phyloP scores from a whole-genome alignment of 371 early-diverging fungal genomes.

The Lichtheimia corymbifera region DNA sequence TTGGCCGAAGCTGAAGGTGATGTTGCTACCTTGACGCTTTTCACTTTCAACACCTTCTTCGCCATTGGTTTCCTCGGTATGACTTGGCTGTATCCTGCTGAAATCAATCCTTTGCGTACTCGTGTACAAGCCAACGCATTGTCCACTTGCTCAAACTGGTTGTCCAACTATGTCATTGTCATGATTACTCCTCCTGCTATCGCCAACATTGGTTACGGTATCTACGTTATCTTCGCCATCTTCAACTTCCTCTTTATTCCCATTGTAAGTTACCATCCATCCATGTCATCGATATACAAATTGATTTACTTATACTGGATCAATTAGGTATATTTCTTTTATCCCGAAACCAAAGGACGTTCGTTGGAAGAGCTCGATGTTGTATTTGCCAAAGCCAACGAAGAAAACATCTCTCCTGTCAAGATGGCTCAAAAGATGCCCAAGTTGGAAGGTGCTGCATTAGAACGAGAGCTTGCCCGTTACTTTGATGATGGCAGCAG shows the following conservation, averaged over 20 bases:
- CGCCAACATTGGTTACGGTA: conserved; percentile 33
- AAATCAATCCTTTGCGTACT: conserved; percentile 45
- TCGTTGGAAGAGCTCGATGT: conserved; percentile 61
- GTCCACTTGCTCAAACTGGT: conserved; percentile 65
- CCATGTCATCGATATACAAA: too few species aligned
- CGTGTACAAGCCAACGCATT: conserved; percentile 33
- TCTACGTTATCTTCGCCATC: conserved; percentile 46
- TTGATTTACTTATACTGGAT: not conserved
- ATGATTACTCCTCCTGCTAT: conserved; percentile 29
- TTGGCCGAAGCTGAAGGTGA: conserved; percentile 17
- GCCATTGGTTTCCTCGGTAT: conserved; percentile 65
- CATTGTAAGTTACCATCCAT: conserved; percentile 11
- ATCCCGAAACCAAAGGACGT: conserved; percentile 78
- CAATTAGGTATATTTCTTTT: conserved; percentile 44
- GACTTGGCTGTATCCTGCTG: conserved; percentile 51
- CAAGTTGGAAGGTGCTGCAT: conserved; percentile 13
- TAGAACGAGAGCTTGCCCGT: conserved; percentile 14
- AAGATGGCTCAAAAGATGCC: conserved; percentile 19
- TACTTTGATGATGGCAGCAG: conserved; percentile 17
- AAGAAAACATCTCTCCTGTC: conserved; percentile 17
- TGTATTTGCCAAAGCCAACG: conserved; percentile 30
- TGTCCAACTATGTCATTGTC: conserved; percentile 40
- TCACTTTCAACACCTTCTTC: conserved; percentile 52
- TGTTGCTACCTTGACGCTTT: conserved; percentile 38
- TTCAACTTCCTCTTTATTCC: conserved; percentile 33